Evolutionary conservation across 2,329 filamentous ascomycete species (phyloP), one percentile per base, ranked within the genome.

Genomic region (Monosporascus sp.): DNA sequence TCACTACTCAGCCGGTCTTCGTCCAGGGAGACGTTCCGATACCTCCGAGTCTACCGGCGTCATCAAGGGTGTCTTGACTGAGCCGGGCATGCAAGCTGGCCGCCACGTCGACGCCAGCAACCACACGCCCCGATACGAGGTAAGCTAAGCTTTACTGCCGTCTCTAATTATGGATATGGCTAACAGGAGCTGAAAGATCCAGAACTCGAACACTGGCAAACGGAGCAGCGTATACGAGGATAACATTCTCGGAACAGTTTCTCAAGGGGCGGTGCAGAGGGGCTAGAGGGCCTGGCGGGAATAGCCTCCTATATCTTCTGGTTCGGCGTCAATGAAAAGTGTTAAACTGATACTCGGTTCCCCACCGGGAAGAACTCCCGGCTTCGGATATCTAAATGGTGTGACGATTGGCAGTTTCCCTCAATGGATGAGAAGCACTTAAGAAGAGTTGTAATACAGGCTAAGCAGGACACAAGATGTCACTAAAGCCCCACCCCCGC

Each of bases 201-300:
- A 60, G 18, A 61, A 61, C 22, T 53, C 60, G 15, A 58, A 61
- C 15, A 60, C 59, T 5, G 56, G 56, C 11, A 60, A 59, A 26
- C 50, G 35, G 18, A 59, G 52, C 6, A 55, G 51, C 22, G 50
- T 60, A 9, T 59, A 58, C 5, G 58, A 60, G 46, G 51, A 35
- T 18, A 59, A 55, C 40, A 61, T 61, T 31, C 50, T 61, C 7
- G 55, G 55, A 3, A 38, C 26, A 3, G 51, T 53, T 17, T 51
- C 26, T n/a, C 18, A 18, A 40, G 38, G 2, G 38, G 38, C 18
- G 6, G 17, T 40, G 8, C 38, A 40, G 8, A 20, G 18, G 18
- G 9, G 7, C 5, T 18, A 40, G 9, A 8, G 38, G 17, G 18
- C 38, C 7, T 18, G 8, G 18, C 8, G 24, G 18, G 11, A 14